Percentiles rank a stretch among this genome's conserved stretches.
Conservation (phyloP, 495 filamentous ascomycete genomes). For the Penicillium pulvis region DNA sequence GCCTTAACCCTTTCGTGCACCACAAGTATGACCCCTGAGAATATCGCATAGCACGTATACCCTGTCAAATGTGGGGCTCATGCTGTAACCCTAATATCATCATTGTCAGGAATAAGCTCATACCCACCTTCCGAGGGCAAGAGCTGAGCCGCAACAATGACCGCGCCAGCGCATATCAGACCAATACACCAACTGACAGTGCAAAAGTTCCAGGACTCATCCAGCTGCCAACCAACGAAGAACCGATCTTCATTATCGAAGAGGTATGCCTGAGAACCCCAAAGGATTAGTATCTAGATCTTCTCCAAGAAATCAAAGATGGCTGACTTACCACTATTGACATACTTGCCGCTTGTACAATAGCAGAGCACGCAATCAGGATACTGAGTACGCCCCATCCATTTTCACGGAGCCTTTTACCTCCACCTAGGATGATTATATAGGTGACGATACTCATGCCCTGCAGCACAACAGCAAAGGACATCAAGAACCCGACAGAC, state of each 20-base stretch:
- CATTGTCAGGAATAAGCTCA: constrained; percentile 65
- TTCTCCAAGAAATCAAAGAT: not conserved
- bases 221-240: constrained; percentile 80
- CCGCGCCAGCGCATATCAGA: constrained; percentile 58
- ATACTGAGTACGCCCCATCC: constrained; percentile 76
- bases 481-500: constrained; percentile 82
- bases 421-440: constrained; percentile 71
- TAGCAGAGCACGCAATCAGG: constrained; percentile 61
- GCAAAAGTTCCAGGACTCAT: constrained; percentile 74
- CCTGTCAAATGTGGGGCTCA: not conserved
- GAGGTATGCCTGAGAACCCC: constrained; percentile 64
- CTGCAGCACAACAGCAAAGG: constrained; percentile 74
- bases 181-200: constrained; percentile 71
- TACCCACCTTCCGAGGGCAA: constrained; percentile 85
- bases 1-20: not conserved
- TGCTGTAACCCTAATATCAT: constrained; percentile 16
- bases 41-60: not conserved
- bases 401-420: constrained; percentile 69
- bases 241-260: constrained; percentile 87
- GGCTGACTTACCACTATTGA: constrained; percentile 70
- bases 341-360: constrained; percentile 69
- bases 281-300: not conserved
- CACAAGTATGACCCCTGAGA: not conserved
- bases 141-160: constrained; percentile 64
- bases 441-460: constrained; percentile 74